Conservation (phyloP, 139 green algal species). For the Coelastrella sp. region DNA sequence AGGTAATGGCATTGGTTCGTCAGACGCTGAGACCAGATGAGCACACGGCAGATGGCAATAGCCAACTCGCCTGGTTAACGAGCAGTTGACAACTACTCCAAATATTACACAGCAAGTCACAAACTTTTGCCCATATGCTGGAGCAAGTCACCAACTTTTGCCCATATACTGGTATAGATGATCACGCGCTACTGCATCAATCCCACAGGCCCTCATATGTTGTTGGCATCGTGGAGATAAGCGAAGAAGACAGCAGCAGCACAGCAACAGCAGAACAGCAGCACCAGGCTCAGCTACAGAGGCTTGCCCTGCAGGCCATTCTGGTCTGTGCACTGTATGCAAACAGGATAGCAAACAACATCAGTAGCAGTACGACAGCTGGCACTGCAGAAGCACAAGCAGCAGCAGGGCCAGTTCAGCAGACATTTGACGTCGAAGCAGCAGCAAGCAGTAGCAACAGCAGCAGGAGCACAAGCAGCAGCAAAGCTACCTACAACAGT, state of each 20-base stretch:
- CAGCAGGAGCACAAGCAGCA: background rate
- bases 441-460: too few species aligned
- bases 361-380: background rate
- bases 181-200: background rate
- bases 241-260: background rate
- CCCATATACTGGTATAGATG: background rate
- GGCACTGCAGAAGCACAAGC: background rate
- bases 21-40: too few species aligned
- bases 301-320: background rate
- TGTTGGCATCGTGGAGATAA: background rate
- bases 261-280: background rate
- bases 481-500: background rate
- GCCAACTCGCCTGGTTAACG: too few species aligned
- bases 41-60: too few species aligned
- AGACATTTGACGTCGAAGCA: too few species aligned
- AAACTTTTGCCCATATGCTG: background rate
- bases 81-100: too few species aligned
- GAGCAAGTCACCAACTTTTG: background rate
- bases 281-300: background rate
- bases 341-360: background rate
- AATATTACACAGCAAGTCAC: too few species aligned
- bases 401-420: too few species aligned
- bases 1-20: too few species aligned
- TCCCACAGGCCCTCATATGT: background rate
- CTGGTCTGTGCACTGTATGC: conserved; percentile 4